Conservation (phyloP, 2,329 filamentous ascomycete genomes). For the Calonectria montana region DNA sequence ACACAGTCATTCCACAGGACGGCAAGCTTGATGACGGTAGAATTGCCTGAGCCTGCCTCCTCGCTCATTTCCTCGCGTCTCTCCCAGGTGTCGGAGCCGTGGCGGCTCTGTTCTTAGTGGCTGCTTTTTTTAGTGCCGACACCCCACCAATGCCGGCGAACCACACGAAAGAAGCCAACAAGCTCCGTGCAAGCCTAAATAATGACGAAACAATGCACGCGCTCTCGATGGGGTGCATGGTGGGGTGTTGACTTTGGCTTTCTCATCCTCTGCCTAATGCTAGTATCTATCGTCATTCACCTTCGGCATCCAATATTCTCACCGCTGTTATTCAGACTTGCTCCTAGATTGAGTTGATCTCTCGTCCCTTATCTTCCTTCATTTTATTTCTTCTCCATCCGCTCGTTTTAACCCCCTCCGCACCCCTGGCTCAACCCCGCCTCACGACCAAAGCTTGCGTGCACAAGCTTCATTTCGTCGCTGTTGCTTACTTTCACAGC, state of each 20-base stretch:
- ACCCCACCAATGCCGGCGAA: no score
- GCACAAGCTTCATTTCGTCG: background rate
- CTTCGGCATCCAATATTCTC: background rate
- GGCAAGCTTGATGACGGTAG: background rate
- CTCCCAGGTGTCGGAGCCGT: background rate
- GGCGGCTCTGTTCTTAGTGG: background rate
- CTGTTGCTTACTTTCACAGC: background rate
- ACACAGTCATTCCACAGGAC: background rate
- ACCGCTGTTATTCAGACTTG: background rate
- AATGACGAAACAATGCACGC: conserved; percentile 19
- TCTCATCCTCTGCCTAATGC: background rate
- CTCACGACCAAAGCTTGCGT: background rate
- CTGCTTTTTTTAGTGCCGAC: conserved; percentile 1
- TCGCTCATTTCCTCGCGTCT: background rate
- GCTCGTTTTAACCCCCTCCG: background rate
- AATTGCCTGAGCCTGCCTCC: background rate
- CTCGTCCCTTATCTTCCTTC: background rate
- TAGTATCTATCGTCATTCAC: conserved; percentile 5
- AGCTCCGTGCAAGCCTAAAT: conserved; percentile 15
- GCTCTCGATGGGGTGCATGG: background rate
- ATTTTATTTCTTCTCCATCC: background rate
- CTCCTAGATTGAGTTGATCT: background rate
- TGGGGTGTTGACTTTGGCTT: conserved; percentile 6
- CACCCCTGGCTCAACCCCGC: background rate
- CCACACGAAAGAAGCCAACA: conserved; percentile 1